Evolutionary conservation across 2,329 filamentous ascomycete genomes (phyloP).

Genomic region (Aspergillus awamori): DNA sequence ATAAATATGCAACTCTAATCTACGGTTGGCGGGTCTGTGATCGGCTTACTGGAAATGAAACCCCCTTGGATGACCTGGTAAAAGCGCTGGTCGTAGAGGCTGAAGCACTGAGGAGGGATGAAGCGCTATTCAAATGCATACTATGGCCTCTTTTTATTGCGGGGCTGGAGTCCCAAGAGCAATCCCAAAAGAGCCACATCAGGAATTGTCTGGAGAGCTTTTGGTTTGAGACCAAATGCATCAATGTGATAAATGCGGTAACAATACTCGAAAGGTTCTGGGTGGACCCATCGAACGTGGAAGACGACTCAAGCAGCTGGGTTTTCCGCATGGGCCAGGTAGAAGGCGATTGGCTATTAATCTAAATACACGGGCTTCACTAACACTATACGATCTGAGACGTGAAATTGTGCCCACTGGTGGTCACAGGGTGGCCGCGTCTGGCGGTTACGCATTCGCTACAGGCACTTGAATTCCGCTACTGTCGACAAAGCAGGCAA

Average conservation of each 20-base stretch:
- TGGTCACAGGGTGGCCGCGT: too few species aligned
- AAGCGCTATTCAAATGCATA: slow-evolving; percentile 25
- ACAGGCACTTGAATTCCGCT: too few species aligned
- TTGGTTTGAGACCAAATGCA: slow-evolving; percentile 24
- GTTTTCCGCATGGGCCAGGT: slow-evolving; percentile 15
- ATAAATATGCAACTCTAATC: slow-evolving; percentile 17
- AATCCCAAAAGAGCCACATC: slow-evolving; percentile 7
- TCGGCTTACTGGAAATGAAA: not conserved
- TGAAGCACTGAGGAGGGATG: slow-evolving; percentile 6
- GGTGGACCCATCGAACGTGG: slow-evolving; percentile 1
- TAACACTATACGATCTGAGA: too few species aligned
- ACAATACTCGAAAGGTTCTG: slow-evolving; percentile 22
- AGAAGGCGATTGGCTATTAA: slow-evolving; percentile 20
- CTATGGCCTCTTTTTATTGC: slow-evolving; percentile 27
- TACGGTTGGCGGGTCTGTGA: slow-evolving; percentile 18
- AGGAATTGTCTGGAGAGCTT: slow-evolving; percentile 16
- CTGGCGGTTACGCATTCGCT: too few species aligned
- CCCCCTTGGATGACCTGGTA: not conserved
- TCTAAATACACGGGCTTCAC: not conserved
- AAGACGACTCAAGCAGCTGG: not conserved
- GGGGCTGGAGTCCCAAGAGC: slow-evolving; percentile 20
- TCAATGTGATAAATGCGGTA: slow-evolving; percentile 26
- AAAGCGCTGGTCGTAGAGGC: slow-evolving; percentile 13
- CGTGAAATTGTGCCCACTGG: too few species aligned
- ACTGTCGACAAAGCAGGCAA: too few species aligned